These are phyloP conservation scores for Alternaria postmessia DNA, from an alignment of 2,329 filamentous ascomycete genomes.

Conservation along the genomic window DNA sequence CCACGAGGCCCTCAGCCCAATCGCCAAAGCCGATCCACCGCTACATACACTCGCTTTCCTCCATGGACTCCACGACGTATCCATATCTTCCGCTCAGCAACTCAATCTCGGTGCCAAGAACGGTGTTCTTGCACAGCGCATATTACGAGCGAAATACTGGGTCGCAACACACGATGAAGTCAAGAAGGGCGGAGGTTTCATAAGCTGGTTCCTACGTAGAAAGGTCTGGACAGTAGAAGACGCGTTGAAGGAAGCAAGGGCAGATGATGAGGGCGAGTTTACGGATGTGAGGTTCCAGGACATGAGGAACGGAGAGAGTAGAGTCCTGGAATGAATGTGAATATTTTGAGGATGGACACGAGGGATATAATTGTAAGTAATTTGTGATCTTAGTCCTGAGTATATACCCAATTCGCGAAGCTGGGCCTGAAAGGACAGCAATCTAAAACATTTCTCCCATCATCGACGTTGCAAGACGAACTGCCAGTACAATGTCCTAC, in stretches of 20 bases:
- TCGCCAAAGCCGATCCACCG: constrained; percentile 56
- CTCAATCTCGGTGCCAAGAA: constrained; percentile 71
- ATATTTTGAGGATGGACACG: not conserved
- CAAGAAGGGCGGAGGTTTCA: constrained; percentile 66
- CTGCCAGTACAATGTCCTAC: not conserved
- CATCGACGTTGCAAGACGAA: not conserved
- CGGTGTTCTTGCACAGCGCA: constrained; percentile 63
- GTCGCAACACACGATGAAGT: constrained; percentile 71
- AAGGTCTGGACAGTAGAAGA: constrained; percentile 55
- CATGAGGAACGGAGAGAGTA: constrained; percentile 64
- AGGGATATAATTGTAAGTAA: not conserved
- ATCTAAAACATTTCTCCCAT: not conserved
- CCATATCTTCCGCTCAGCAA: constrained; percentile 61
- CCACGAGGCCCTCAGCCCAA: constrained; percentile 54
- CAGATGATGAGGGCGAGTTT: constrained; percentile 51
- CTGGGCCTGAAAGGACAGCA: not conserved
- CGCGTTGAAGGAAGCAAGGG: constrained; percentile 58
- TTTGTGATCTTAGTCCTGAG: not conserved
- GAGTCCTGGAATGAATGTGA: constrained; percentile 55
- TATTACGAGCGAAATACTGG: constrained; percentile 68
- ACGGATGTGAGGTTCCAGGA: constrained; percentile 52
- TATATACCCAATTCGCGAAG: constrained; percentile 4
- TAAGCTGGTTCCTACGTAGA: constrained; percentile 59
- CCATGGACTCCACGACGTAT: constrained; percentile 70
- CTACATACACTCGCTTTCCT: constrained; percentile 66